Evolutionary conservation across 768 basidiomycete genomes (phyloP).

Genomic region (Auricularia sp.): DNA sequence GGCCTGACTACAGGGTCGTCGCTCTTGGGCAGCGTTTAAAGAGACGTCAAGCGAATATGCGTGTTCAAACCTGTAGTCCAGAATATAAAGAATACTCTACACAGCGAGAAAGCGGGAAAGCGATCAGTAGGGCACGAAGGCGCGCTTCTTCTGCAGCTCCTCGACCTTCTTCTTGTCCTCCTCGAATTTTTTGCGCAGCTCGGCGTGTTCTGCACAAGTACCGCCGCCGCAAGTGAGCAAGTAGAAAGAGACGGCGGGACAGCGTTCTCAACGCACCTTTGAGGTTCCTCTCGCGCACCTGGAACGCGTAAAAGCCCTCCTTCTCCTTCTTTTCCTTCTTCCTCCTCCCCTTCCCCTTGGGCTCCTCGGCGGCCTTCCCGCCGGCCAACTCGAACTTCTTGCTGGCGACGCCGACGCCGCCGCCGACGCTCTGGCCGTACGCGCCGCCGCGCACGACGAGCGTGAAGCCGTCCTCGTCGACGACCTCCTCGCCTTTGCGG

Average conservation of each 20-base stretch:
- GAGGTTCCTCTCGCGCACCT: slow-evolving; percentile 81
- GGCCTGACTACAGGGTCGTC: too few species aligned
- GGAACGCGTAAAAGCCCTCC: slow-evolving; percentile 76
- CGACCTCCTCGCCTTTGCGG: slow-evolving; percentile 75
- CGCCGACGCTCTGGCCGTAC: slow-evolving; percentile 80
- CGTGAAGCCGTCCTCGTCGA: slow-evolving; percentile 93
- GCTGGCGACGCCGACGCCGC: slow-evolving; percentile 56
- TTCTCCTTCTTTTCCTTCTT: slow-evolving; percentile 55
- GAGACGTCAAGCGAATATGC: too few species aligned
- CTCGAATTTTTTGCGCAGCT: slow-evolving; percentile 71
- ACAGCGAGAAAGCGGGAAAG: too few species aligned
- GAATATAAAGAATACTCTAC: too few species aligned
- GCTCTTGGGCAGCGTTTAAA: too few species aligned
- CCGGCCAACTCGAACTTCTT: slow-evolving; percentile 39
- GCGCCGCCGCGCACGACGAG: slow-evolving; percentile 87
- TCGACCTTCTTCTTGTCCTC: slow-evolving; percentile 80
- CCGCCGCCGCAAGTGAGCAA: slow-evolving; percentile 13
- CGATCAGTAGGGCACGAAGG: slow-evolving; percentile 75
- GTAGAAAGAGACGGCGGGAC: background rate
- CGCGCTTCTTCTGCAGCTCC: slow-evolving; percentile 63
- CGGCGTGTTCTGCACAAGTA: slow-evolving; percentile 35
- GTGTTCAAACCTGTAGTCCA: too few species aligned
- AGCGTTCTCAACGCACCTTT: slow-evolving; percentile 43
- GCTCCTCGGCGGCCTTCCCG: slow-evolving; percentile 14
- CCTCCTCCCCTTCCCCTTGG: slow-evolving; percentile 37